Base-by-base conservation (phyloP, 768 basidiomycete species). In the Mycena polygramma region DNA sequence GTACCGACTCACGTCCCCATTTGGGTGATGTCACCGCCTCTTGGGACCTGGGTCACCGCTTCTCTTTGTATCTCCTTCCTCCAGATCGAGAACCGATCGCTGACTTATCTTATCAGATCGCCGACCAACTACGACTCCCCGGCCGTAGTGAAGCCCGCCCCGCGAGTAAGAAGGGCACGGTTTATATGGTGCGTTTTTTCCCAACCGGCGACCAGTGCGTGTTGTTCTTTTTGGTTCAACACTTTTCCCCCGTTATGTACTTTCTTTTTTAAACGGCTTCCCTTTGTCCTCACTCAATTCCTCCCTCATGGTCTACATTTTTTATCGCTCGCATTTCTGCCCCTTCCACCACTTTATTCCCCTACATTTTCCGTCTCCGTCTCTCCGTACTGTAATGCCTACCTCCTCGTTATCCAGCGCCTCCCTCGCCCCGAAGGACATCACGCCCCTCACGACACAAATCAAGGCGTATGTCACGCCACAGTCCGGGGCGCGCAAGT, bases 201-300 rank as follows among this genome's bases (percentile, higher is more conserved):
- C 96, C 98, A 6, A 88, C 88, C 36, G 96, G 94, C 60, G 97
- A 98, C 82, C 94, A 91, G 98, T 99, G 76, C 80, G 97, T 91
- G n/a, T n/a, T n/a, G n/a, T n/a, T n/a, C n/a, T n/a, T n/a, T n/a
- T n/a, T n/a, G n/a, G n/a, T n/a, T n/a, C n/a, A n/a, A n/a, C n/a
- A n/a, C n/a, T n/a, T n/a, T n/a, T n/a, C n/a, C n/a, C n/a, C n/a
- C n/a, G n/a, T n/a, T n/a, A n/a, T n/a, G n/a, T n/a, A n/a, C n/a
- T n/a, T n/a, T n/a, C n/a, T n/a, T 6, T 5, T n/a, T 6, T n/a
- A 3, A 5, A 19, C 19, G n/a, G n/a, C n/a, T n/a, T n/a, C n/a
- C n/a, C n/a, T n/a, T n/a, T 4, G 35, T 63, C 68, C 54, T 51
- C 39, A 15, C 49, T 20, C 24, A 26, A 66, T 13, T 66, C 30